These are phyloP conservation scores for Blastocystis sp. DNA, from an alignment of 352 stramenopile species.

Conservation along the genomic window DNA sequence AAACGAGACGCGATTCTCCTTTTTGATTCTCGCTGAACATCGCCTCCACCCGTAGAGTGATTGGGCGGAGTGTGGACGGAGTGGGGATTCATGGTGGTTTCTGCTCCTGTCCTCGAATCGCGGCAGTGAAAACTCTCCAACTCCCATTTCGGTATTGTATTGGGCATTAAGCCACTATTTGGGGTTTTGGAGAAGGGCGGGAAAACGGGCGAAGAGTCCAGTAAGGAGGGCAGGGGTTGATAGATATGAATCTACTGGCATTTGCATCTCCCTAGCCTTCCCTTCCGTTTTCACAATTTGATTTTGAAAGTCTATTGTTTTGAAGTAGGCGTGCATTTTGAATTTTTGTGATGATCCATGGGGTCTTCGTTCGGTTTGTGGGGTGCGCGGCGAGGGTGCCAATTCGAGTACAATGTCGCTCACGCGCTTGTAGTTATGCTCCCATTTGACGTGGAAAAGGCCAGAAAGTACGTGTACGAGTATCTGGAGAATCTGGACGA, in stretches of 20 bases:
- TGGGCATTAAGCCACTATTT: too few relatives aligned
- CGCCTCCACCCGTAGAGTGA: too few relatives aligned
- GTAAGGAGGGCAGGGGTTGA: background rate
- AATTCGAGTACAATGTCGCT: background rate
- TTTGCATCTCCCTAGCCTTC: background rate
- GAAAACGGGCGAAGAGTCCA: background rate
- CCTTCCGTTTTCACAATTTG: background rate
- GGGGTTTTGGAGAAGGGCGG: too few relatives aligned
- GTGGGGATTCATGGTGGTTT: too few relatives aligned
- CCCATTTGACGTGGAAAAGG: conserved; percentile 13
- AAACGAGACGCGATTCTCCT: too few relatives aligned
- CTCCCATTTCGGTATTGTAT: too few relatives aligned
- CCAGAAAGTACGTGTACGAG: conserved; percentile 4
- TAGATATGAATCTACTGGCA: background rate
- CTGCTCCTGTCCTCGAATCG: too few relatives aligned
- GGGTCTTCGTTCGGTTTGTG: background rate
- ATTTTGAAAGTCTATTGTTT: background rate
- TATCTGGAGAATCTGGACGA: conserved; percentile 1
- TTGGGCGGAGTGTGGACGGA: too few relatives aligned
- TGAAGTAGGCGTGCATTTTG: background rate
- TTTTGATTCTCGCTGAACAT: too few relatives aligned
- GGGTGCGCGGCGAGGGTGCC: background rate
- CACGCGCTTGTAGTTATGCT: conserved; percentile 17
- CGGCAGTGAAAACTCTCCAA: too few relatives aligned
- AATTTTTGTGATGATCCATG: background rate